Base-by-base conservation (phyloP, 495 filamentous ascomycete genomes). In the Parathielavia appendiculata region DNA sequence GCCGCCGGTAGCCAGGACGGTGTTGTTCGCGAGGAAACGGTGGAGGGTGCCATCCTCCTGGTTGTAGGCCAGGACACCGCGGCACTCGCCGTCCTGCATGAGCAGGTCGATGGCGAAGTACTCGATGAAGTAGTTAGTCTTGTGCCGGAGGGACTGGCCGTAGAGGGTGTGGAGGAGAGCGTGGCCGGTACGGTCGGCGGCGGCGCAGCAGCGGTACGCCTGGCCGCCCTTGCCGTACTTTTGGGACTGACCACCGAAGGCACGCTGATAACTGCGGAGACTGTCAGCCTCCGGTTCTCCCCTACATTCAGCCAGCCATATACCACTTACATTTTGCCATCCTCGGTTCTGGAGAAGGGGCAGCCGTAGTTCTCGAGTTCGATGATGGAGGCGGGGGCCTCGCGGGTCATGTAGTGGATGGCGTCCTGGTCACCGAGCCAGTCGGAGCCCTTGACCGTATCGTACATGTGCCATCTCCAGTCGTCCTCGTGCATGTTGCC, bases 391-490 rank as follows among this genome's bases (percentile, higher is more conserved):
- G 85, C 83, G 23, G 92, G 91, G 20, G 92, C 92, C 75, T 97
- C 93, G 60, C 91, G 83, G 60, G 92, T 96, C 92, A 97, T 97
- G 78, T 97, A 97, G 75, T 97, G 92, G 70, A 97, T 97, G 51
- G 92, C 92, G 76, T 97, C 92, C 78, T 97, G 92, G 76, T 97
- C 92, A 72, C 92, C 92, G 35, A 97, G 83, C 92, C 92, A 97
- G 81, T 97, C 92, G 54, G 89, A 95, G 66, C 92, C 92, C 80
- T 97, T 97, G 60, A 97, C 92, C 47, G 92, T 97, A 75, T 97
- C 92, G 80, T 97, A 97, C 92, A 97, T 97, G 79, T 97, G 92
- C 92, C 92, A 97, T 75, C 92, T 86, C 92, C 92, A 97, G 79
- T 97, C 92, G 73, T 97, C 92, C 75, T 80, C 79, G 76, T 83